A percentile compares a stretch with the other conserved stretches of the same genome.
phyloP scores from a whole-genome alignment of 192 early-diverging fungal species.

The Entomortierella chlamydospora region DNA sequence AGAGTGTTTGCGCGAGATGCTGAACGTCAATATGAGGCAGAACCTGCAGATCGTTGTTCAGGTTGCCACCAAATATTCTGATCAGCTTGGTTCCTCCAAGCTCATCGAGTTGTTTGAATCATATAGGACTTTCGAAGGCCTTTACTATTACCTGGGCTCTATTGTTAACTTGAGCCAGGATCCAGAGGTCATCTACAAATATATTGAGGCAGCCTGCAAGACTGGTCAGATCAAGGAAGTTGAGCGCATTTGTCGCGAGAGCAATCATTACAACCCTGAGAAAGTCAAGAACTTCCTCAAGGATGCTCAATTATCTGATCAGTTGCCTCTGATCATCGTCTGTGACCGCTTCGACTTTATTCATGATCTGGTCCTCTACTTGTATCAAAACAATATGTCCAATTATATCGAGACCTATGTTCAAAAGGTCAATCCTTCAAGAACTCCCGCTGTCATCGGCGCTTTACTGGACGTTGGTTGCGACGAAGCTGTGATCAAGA shows the following conservation, averaged over 20 bases:
- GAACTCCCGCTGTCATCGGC: conserved; percentile 95
- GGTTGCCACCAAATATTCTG: conserved; percentile 96
- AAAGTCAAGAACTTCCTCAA: conserved; percentile 99
- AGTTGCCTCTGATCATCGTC: conserved; percentile 97
- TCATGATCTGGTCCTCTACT: conserved; percentile 94
- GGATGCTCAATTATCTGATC: conserved; percentile 95
- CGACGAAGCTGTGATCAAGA: conserved; percentile 94
- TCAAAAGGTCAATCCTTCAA: conserved; percentile 95
- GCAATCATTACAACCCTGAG: conserved; percentile 96
- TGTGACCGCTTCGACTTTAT: conserved; percentile 98
- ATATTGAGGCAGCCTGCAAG: conserved; percentile 95
- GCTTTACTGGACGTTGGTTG: conserved; percentile 98
- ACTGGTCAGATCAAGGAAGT: conserved; percentile 97
- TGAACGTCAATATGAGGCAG: conserved; percentile 91
- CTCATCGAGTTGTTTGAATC: conserved; percentile 94
- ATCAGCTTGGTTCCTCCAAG: conserved; percentile 88
- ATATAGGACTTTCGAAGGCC: conserved; percentile 90
- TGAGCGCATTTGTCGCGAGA: conserved; percentile 96
- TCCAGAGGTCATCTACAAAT: conserved; percentile 97
- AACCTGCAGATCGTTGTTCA: conserved; percentile 97
- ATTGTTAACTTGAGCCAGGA: conserved; percentile 97
- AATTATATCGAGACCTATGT: conserved; percentile 99
- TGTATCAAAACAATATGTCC: conserved; percentile 93
- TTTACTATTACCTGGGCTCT: conserved; percentile 97
- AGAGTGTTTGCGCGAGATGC: conserved; percentile 94